These are phyloP conservation scores for Prunella vulgaris DNA, from an alignment of 257 asterid species.

Conservation along the genomic window DNA sequence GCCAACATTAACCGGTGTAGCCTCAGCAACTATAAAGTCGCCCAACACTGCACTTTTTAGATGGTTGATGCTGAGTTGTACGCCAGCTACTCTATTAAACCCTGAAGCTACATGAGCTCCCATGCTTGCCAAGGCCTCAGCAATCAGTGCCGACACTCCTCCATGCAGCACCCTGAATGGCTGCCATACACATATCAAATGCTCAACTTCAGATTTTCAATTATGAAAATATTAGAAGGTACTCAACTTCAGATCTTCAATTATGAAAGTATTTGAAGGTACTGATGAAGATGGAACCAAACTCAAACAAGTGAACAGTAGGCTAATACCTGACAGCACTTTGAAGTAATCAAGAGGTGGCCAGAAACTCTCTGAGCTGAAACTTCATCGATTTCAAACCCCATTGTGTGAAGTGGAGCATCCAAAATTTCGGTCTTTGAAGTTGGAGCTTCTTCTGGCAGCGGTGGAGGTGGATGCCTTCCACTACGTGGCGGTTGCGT, in stretches of 20 bases:
- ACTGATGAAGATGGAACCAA: too few species aligned
- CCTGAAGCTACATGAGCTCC: conserved; percentile 60
- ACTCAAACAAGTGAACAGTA: not conserved
- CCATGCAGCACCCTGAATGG: conserved; percentile 55
- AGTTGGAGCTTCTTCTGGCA: conserved; percentile 12
- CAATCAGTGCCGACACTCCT: conserved; percentile 55
- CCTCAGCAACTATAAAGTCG: conserved; percentile 69
- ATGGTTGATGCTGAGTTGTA: conserved; percentile 56
- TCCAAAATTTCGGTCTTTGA: conserved; percentile 51
- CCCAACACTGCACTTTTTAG: conserved; percentile 63
- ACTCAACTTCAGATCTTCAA: not conserved
- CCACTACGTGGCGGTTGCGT: conserved; percentile 13
- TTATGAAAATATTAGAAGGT: not conserved
- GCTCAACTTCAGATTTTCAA: not conserved
- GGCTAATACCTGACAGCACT: conserved; percentile 59
- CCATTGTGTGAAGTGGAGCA: conserved; percentile 52
- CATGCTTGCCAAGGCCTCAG: conserved; percentile 58
- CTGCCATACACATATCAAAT: too few species aligned
- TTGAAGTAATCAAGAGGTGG: conserved; percentile 46
- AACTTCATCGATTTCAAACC: conserved; percentile 71
- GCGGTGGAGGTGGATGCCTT: conserved; percentile 11
- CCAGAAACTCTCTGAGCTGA: conserved; percentile 66
- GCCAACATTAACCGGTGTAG: conserved; percentile 63
- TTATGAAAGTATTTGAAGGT: not conserved
- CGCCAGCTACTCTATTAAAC: conserved; percentile 45